Conservation (phyloP, 352 stramenopile genomes). For the Globisporangium nunn region DNA sequence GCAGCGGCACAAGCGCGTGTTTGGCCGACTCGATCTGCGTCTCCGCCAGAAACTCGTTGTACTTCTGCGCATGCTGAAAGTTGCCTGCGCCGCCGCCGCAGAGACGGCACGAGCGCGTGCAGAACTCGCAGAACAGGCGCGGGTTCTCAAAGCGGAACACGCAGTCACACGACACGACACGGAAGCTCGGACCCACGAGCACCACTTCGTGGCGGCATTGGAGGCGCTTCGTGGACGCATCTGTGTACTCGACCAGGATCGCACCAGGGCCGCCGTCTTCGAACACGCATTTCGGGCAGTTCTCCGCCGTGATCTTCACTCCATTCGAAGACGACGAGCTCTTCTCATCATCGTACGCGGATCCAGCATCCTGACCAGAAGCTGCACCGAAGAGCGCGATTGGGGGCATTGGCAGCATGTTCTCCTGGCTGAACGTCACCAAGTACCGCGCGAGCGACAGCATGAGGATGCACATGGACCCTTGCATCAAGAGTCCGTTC, state of each 20-base stretch:
- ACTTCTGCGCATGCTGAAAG: constrained; percentile 63
- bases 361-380: constrained; percentile 38
- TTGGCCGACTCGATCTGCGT: constrained; percentile 46
- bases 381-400: constrained; percentile 65
- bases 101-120: constrained; percentile 54
- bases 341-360: constrained; percentile 25
- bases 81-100: constrained; percentile 77
- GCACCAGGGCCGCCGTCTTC: constrained; percentile 71
- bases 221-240: constrained; percentile 38
- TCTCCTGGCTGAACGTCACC: constrained; percentile 35
- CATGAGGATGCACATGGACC: constrained; percentile 25
- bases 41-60: constrained; percentile 66
- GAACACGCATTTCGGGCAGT: constrained; percentile 75
- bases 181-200: constrained; percentile 65
- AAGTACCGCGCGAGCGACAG: constrained; percentile 39
- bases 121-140: constrained; percentile 72
- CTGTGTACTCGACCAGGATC: constrained; percentile 61
- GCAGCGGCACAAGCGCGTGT: constrained; percentile 48
- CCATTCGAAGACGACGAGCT: background rate
- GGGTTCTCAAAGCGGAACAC: constrained; percentile 60
- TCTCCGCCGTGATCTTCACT: constrained; percentile 58
- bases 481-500: constrained; percentile 41
- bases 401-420: constrained; percentile 63
- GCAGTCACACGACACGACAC: constrained; percentile 80
- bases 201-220: constrained; percentile 39